Conservation (phyloP, 192 early-diverging fungal species). For the Coemansia sp. region DNA sequence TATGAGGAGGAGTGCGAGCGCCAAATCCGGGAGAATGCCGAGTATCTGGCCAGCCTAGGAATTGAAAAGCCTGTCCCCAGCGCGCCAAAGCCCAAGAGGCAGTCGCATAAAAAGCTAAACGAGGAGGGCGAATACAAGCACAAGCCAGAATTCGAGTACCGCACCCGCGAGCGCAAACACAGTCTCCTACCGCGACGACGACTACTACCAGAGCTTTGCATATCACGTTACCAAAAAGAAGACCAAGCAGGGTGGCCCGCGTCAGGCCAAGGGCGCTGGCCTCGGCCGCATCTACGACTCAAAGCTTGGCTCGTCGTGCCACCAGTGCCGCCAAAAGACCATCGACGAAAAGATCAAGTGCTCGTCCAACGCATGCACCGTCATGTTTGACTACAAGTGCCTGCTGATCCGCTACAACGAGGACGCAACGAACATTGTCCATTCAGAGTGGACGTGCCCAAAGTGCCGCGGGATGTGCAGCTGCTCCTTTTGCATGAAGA, state of each 20-base stretch:
- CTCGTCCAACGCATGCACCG: constrained; percentile 14
- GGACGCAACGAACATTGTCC: constrained; percentile 15
- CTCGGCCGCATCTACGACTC: constrained; percentile 36
- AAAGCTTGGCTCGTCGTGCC: constrained; percentile 22
- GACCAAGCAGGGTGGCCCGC: constrained; percentile 7
- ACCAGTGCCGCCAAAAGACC: constrained; percentile 51
- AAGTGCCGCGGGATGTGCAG: constrained; percentile 39
- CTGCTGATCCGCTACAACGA: constrained; percentile 35
- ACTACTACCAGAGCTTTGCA: not conserved
- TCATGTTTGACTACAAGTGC: constrained; percentile 32
- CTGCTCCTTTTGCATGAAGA: constrained; percentile 41
- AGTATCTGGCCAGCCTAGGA: constrained; percentile 28
- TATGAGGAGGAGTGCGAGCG: constrained; percentile 38
- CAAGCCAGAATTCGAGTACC: constrained; percentile 12
- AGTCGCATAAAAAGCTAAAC: not conserved
- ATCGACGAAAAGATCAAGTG: constrained; percentile 32
- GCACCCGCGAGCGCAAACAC: constrained; percentile 12
- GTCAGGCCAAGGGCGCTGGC: constrained; percentile 1
- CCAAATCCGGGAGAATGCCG: constrained; percentile 39
- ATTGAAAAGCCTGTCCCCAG: constrained; percentile 1
- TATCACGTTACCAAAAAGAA: not conserved
- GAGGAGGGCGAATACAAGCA: constrained; percentile 18
- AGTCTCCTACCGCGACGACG: constrained; percentile 28
- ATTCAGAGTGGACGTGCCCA: constrained; percentile 21
- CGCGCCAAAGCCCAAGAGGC: not conserved